Evolutionary conservation across 1,139 yeast species (phyloP).

Genomic region (Kodamaea plutei): DNA sequence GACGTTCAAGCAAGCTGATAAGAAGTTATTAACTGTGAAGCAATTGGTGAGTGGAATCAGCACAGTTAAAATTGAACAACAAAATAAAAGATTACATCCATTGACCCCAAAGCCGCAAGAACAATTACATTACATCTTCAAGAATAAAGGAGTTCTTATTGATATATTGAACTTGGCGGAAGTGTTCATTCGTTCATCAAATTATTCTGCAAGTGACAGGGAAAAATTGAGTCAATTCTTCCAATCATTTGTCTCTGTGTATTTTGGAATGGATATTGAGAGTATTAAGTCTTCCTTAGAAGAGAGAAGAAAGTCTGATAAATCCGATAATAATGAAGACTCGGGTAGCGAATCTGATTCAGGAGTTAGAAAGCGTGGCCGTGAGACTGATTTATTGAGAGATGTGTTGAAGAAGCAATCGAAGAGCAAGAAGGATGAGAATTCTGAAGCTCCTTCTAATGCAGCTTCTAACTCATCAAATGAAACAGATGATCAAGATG

Average conservation of each 20-base stretch:
- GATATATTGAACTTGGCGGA: constrained; percentile 71
- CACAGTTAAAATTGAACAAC: constrained; percentile 87
- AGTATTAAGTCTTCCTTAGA: constrained; percentile 24
- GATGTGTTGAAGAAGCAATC: constrained; percentile 72
- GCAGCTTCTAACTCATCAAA: constrained; percentile 30
- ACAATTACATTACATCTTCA: constrained; percentile 66
- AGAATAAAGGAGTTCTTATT: constrained; percentile 63
- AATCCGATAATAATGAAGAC: constrained; percentile 10
- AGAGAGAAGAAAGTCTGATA: constrained; percentile 17
- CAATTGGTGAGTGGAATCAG: constrained; percentile 89
- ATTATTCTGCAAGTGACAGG: constrained; percentile 78
- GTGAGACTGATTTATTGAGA: constrained; percentile 63
- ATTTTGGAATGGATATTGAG: constrained; percentile 53
- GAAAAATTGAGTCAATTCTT: constrained; percentile 72
- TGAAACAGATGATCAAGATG: constrained; percentile 28
- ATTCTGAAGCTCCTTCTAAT: constrained; percentile 22
- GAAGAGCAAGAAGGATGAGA: constrained; percentile 42
- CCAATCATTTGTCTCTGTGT: constrained; percentile 63
- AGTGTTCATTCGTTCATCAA: constrained; percentile 66
- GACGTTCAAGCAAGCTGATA: constrained; percentile 94
- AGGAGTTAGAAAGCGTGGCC: constrained; percentile 44
- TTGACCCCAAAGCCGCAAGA: constrained; percentile 81
- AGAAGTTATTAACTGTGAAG: constrained; percentile 83
- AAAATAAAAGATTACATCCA: constrained; percentile 72
- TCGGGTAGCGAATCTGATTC: constrained; percentile 13